A percentile compares a stretch with the other conserved stretches of the same genome.
These are phyloP conservation scores for Leccinellum rugosiceps DNA, from an alignment of 768 basidiomycete species.

Conservation along the genomic window DNA sequence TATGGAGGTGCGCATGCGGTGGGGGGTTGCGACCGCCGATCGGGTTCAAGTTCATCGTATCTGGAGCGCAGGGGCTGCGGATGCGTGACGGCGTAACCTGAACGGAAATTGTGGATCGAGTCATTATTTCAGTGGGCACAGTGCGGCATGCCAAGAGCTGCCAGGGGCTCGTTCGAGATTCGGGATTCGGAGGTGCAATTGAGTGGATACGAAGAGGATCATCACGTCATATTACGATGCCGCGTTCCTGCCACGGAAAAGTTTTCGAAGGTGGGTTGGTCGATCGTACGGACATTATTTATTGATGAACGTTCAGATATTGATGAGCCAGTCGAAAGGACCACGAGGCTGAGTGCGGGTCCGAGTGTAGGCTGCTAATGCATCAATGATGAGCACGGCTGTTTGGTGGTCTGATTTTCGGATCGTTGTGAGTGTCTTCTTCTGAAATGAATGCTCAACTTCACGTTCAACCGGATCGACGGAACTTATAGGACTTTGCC, in stretches of 20 bases:
- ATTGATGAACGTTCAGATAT: slow-evolving; percentile 1
- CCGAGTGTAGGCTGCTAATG: slow-evolving; percentile 49
- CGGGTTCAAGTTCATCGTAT: slow-evolving; percentile 14
- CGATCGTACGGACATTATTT: no score
- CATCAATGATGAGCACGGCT: slow-evolving; percentile 32
- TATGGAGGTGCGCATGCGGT: no score
- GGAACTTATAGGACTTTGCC: no score
- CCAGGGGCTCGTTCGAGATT: slow-evolving; percentile 33
- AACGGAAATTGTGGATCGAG: slow-evolving; percentile 2
- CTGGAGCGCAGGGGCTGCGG: not conserved
- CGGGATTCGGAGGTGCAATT: slow-evolving; percentile 40
- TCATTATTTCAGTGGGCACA: slow-evolving; percentile 43
- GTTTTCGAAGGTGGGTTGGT: not conserved
- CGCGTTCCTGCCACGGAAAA: slow-evolving; percentile 33
- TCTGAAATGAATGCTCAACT: no score
- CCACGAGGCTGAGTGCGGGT: slow-evolving; percentile 24
- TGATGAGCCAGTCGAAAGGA: slow-evolving; percentile 19
- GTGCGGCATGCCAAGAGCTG: slow-evolving; percentile 25
- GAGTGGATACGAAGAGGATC: slow-evolving; percentile 34
- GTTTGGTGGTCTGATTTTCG: slow-evolving; percentile 45
- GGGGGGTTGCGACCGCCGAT: no score
- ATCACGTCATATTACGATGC: slow-evolving; percentile 25
- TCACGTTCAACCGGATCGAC: no score
- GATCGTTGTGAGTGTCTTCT: no score
- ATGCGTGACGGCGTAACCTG: not conserved